Evolutionary conservation across 495 filamentous ascomycete genomes (phyloP).

Genomic region (Aspergillus haitiensis): DNA sequence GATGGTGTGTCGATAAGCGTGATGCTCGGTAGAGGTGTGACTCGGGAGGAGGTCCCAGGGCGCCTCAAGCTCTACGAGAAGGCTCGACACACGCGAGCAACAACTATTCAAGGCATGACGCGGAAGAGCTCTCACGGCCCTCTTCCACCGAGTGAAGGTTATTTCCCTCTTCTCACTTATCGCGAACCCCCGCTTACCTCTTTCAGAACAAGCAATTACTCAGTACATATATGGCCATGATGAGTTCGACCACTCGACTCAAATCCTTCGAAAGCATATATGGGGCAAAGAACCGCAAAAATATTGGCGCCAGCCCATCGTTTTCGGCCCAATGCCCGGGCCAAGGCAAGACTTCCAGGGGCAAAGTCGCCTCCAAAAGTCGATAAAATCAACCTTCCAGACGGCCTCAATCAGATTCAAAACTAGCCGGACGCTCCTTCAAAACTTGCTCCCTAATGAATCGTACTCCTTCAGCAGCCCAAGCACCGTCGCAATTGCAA

Average conservation of each 20-base stretch:
- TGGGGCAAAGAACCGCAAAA: conserved; percentile 42
- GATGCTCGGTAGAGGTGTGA: conserved; percentile 48
- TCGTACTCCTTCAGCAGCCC: conserved; percentile 47
- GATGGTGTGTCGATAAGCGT: conserved; percentile 58
- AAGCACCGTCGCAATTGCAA: conserved; percentile 52
- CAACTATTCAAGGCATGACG: conserved; percentile 55
- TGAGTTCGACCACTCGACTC: conserved; percentile 55
- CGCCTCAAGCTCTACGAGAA: conserved; percentile 59
- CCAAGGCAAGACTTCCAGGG: conserved; percentile 46
- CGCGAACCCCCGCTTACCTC: neutral
- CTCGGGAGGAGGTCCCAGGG: conserved; percentile 43
- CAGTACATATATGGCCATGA: conserved; percentile 61
- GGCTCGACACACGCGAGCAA: conserved; percentile 54
- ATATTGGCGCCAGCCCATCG: conserved; percentile 54
- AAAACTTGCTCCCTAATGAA: conserved; percentile 52
- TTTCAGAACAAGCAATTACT: conserved; percentile 49
- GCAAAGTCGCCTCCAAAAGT: conserved; percentile 25
- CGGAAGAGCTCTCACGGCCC: conserved; percentile 31
- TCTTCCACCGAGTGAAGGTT: conserved; percentile 24
- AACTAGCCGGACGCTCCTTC: conserved; percentile 56
- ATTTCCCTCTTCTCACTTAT: neutral
- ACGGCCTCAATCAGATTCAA: conserved; percentile 58
- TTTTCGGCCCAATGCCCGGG: conserved; percentile 58
- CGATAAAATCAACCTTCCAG: conserved; percentile 43
- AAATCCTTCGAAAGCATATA: conserved; percentile 48